A percentile compares a stretch with the other conserved stretches of the same genome.
Evolutionary conservation across 208 protist species (phyloP).

Genomic region (Leishmania arabica): DNA sequence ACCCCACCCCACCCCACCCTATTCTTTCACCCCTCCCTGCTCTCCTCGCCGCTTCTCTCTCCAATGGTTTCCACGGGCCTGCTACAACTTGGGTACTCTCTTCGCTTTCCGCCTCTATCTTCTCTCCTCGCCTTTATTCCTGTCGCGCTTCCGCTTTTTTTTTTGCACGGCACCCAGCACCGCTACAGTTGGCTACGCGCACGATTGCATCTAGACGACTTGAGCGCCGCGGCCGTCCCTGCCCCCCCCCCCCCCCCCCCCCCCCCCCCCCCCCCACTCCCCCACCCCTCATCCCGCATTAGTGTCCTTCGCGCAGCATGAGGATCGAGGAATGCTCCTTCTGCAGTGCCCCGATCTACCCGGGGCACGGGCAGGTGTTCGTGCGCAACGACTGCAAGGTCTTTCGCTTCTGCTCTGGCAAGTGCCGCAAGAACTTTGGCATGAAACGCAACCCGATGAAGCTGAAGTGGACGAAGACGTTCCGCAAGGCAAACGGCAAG

Average conservation of each 20-base stretch:
- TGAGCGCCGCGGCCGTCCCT: background rate
- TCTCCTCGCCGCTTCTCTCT: background rate
- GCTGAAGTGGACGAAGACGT: constrained; percentile 99
- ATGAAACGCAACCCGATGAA: constrained; percentile 99
- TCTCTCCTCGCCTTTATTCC: background rate
- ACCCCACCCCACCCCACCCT: background rate
- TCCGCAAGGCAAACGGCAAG: constrained; percentile 97
- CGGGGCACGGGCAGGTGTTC: constrained; percentile 99
- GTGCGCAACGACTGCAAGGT: constrained; percentile 99
- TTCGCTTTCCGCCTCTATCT: background rate
- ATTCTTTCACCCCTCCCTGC: background rate
- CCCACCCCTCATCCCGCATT: background rate
- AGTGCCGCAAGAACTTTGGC: constrained; percentile 99
- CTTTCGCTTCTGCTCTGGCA: constrained; percentile 98
- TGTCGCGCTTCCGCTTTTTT: background rate
- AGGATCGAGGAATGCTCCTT: constrained; percentile 99
- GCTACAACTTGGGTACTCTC: background rate
- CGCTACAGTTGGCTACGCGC: background rate
- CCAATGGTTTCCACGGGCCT: background rate
- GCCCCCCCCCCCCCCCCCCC: background rate
- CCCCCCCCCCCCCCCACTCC: too few relatives aligned
- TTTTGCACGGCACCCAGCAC: background rate
- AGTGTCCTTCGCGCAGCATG: constrained; percentile 60
- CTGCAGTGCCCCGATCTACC: constrained; percentile 97
- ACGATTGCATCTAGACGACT: background rate